A percentile compares a stretch with the other conserved stretches of the same genome.
These are phyloP conservation scores for Trichophyton benhamiae DNA, from an alignment of 2,329 filamentous ascomycete species.

Conservation along the genomic window DNA sequence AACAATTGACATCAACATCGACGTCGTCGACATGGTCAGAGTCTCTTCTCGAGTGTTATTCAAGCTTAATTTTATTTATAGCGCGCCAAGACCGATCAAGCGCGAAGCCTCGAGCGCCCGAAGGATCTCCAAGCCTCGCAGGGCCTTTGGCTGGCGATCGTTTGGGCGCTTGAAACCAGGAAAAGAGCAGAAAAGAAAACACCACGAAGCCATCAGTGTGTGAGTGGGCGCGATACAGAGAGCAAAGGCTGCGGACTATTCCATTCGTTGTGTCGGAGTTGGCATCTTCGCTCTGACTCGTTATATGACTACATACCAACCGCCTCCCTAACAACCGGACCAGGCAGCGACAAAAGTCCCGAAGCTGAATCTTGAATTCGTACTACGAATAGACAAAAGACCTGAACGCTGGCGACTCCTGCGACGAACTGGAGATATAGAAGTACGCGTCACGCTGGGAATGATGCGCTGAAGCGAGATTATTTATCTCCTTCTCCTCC, in stretches of 20 bases:
- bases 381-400: background rate
- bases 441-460: background rate
- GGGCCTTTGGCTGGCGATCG: background rate
- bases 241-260: background rate
- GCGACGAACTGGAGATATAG: background rate
- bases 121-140: background rate
- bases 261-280: background rate
- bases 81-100: no score
- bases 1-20: no score
- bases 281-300: background rate
- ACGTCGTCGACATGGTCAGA: no score
- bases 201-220: background rate
- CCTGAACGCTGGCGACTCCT: background rate
- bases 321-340: background rate
- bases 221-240: background rate
- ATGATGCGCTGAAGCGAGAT: conserved; percentile 2
- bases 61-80: no score
- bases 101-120: background rate
- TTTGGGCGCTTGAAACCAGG: background rate
- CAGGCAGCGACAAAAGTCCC: background rate
- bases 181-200: background rate
- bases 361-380: background rate
- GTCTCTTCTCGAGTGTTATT: no score
- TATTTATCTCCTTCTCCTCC: background rate
- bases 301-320: background rate